phyloP scores from a whole-genome alignment of 1,284 basidiomycete species.

The Coniferiporia weirii region DNA sequence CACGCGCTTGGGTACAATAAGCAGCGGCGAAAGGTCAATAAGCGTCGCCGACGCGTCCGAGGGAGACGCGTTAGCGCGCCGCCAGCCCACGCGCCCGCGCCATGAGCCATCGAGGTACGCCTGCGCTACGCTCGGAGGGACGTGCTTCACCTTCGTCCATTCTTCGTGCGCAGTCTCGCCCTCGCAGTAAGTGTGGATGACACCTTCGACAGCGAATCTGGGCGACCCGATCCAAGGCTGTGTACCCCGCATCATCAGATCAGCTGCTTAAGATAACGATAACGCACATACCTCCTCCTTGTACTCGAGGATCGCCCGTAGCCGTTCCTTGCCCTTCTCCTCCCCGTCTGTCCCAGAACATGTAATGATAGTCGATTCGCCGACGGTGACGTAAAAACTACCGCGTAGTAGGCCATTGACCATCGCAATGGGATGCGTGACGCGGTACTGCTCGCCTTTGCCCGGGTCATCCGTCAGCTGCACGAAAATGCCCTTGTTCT shows the following conservation, averaged over 20 bases:
- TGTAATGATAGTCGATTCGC: constrained; percentile 79
- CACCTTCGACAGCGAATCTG: constrained; percentile 84
- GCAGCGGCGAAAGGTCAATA: constrained; percentile 72
- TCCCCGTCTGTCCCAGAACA: constrained; percentile 78
- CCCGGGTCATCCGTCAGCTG: constrained; percentile 71
- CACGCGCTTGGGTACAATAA: constrained; percentile 80
- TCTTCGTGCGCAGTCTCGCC: constrained; percentile 58
- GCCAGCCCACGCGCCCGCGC: constrained; percentile 81
- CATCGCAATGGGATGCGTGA: constrained; percentile 85
- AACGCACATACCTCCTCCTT: constrained; percentile 79
- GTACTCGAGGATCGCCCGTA: constrained; percentile 87
- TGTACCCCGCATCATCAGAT: not conserved
- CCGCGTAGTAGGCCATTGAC: constrained; percentile 92
- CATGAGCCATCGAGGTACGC: constrained; percentile 88
- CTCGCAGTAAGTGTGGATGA: constrained; percentile 78
- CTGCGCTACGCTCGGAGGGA: constrained; percentile 74
- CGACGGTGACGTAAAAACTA: constrained; percentile 85
- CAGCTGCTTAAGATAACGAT: not conserved
- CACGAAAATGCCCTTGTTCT: constrained; percentile 88
- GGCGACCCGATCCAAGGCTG: constrained; percentile 91
- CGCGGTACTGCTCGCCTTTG: constrained; percentile 78
- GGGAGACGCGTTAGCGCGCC: constrained; percentile 38
- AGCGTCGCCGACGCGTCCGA: constrained; percentile 60
- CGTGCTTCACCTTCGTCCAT: constrained; percentile 89
- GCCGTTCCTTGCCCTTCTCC: constrained; percentile 52